These are phyloP conservation scores for Schizosaccharomyces pombe DNA, from an alignment of 805 yeast genomes.

Conservation along the genomic window DNA sequence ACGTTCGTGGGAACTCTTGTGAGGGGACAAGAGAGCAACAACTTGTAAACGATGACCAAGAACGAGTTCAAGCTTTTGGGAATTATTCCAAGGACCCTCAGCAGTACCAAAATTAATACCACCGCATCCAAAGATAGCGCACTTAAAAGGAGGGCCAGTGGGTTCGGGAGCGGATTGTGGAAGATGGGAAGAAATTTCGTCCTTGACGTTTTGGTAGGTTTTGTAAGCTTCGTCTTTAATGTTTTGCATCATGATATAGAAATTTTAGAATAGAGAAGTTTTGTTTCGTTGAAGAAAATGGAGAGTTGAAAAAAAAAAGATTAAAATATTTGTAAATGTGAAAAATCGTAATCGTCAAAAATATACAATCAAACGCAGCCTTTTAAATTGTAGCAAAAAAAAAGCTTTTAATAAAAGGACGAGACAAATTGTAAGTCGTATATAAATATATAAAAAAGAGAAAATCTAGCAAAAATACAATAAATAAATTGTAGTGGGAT, in stretches of 20 bases:
- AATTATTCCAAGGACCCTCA: slow-evolving; percentile 10
- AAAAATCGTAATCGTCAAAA: too few relatives aligned
- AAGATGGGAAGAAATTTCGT: not conserved
- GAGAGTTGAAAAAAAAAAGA: too few relatives aligned
- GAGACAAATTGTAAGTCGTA: too few relatives aligned
- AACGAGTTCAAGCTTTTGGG: slow-evolving; percentile 8
- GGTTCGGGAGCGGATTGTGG: not conserved
- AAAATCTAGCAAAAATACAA: too few relatives aligned
- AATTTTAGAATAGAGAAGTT: not conserved
- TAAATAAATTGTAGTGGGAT: too few relatives aligned
- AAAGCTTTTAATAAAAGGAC: too few relatives aligned
- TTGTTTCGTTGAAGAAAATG: too few relatives aligned
- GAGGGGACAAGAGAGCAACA: slow-evolving; percentile 9
- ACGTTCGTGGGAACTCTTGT: slow-evolving; percentile 6
- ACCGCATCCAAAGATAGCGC: slow-evolving; percentile 6
- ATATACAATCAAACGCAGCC: too few relatives aligned
- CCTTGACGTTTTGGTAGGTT: not conserved
- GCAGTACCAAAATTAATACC: slow-evolving; percentile 10
- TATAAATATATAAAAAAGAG: too few relatives aligned
- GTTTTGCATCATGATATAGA: not conserved
- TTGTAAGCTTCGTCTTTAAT: not conserved
- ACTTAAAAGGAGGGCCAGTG: slow-evolving; percentile 3
- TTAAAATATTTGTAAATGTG: too few relatives aligned
- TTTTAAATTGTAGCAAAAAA: too few relatives aligned
- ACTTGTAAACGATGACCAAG: slow-evolving; percentile 9